Evolutionary conservation across 2,329 filamentous ascomycete species (phyloP).

Genomic region (Cercospora beticola): DNA sequence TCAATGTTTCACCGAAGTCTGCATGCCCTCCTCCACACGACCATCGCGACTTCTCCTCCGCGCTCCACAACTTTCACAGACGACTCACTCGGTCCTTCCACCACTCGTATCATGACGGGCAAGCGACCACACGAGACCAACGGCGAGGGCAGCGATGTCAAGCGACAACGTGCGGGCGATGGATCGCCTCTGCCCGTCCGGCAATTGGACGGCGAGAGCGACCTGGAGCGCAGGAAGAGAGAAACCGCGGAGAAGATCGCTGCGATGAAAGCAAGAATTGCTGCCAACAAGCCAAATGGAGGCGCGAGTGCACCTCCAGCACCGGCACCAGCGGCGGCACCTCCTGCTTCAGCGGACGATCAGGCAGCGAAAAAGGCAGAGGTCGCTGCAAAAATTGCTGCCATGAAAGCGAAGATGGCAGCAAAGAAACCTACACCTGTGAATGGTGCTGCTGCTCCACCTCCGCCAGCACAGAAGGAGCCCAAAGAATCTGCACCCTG

Average conservation of each 20-base stretch:
- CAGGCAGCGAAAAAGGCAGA: slow-evolving; percentile 34
- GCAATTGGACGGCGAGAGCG: slow-evolving; percentile 23
- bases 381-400: slow-evolving; percentile 37
- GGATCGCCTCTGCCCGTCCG: slow-evolving; percentile 37
- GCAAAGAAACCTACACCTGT: slow-evolving; percentile 27
- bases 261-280: slow-evolving; percentile 38
- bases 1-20: background rate
- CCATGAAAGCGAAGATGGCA: slow-evolving; percentile 37
- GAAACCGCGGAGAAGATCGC: slow-evolving; percentile 38
- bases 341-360: slow-evolving; percentile 20
- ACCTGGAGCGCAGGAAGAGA: slow-evolving; percentile 37
- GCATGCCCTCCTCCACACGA: background rate
- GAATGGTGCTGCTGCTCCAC: slow-evolving; percentile 23
- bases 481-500: slow-evolving; percentile 17
- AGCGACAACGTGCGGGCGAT: slow-evolving; percentile 43
- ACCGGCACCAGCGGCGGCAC: slow-evolving; percentile 17
- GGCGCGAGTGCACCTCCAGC: slow-evolving; percentile 15
- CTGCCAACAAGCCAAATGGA: slow-evolving; percentile 29
- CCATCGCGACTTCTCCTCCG: slow-evolving; percentile 4
- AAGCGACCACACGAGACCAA: slow-evolving; percentile 46
- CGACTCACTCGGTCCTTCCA: background rate
- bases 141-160: slow-evolving; percentile 41
- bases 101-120: slow-evolving; percentile 33
- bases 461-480: slow-evolving; percentile 15
- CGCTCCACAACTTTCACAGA: background rate